Base-by-base conservation (phyloP, 2,329 filamentous ascomycete species). In the Colletotrichum tanaceti region DNA sequence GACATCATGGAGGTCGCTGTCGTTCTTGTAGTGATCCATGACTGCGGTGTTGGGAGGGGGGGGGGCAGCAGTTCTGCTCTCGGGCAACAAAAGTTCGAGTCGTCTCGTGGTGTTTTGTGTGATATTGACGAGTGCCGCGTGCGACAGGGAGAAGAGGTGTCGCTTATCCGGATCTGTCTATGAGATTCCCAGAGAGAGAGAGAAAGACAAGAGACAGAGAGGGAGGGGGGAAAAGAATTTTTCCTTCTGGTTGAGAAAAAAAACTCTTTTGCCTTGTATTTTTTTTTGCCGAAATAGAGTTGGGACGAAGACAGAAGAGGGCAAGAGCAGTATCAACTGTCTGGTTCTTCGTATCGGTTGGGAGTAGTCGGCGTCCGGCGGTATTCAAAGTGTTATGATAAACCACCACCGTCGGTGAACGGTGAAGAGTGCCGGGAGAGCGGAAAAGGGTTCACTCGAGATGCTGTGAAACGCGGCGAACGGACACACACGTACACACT, bases 1-100 rank as follows among this genome's bases (percentile, higher is more conserved):
- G 41, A 63, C 58, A 44, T 69, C 70, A 35, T 58, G 58, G 43
- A 70, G 47, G 57, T 72, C 69, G 22, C 57, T 38, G 43, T 72
- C 69, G 13, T 57, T 58, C 58, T 70, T 71, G 62, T 70, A 35
- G 35, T 24, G 47, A 20, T 43, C 67, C 70, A 71, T 71, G 55
- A n/a, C 64, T 65, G 11, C 28, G 58, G 62, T 50, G 39, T 58
- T 55, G 20, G 10, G 22, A 50, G n/a, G n/a, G n/a, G n/a, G n/a
- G n/a, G n/a, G n/a, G n/a, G n/a, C n/a, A n/a, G n/a, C n/a, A n/a
- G 28, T 32, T 20, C 41, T 41, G 46, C 39, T 16, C 6, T 43
- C 38, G 46, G 39, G 22, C 50, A 35, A 44, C n/a, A n/a, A n/a
- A n/a, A n/a, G n/a, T n/a, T n/a, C n/a, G n/a, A 59, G 38, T 24